Evolutionary conservation across 116 monocot genomes (phyloP), one percentile per base, ranked within the genome.

Genomic region (Thalassia testudinum): DNA sequence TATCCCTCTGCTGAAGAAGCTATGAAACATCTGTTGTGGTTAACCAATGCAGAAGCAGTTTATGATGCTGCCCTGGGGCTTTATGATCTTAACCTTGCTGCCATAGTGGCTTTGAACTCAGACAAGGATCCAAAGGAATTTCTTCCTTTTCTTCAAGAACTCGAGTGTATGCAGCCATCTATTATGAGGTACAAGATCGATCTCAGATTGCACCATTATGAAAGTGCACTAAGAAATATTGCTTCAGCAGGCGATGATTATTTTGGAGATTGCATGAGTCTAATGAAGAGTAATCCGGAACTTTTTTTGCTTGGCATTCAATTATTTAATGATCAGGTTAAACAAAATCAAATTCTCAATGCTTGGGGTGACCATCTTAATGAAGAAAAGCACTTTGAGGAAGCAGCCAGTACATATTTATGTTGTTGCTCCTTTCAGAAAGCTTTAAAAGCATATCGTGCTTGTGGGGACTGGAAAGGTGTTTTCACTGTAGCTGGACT

Each of bases 101-200:
- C 95, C 52, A 88, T 95, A 42, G 95, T 95, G 18, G 95, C 95
- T 52, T 52, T 88, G 19, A 85, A 88, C 52, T 97, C 95, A 63
- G 84, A 88, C 56, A 97, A 88, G 61, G 95, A 97, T 73, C 95
- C 95, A 18, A 97, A 97, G 62, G 95, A 97, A 54, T 97, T 88
- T 54, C 66, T 88, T 57, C 88, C 95, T 55, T 88, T 70, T 49
- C 85, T 97, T 48, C 76, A 61, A 65, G 70, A 72, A 48, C 72
- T 97, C 21, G 82, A 88, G 51, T 43, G 66, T 23, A 62, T 88
- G 56, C 59, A 75, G 29, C 80, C 78, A 34, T 50, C 49, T 50
- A 64, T 88, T 22, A 88, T 81, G 95, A 73, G 53, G 54, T 77
- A 88, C 57, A 82, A 49, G 40, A 82, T 97, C 54, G 89, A 97